Base-by-base conservation (phyloP, 2,329 filamentous ascomycete species). In the Beauveria australis region DNA sequence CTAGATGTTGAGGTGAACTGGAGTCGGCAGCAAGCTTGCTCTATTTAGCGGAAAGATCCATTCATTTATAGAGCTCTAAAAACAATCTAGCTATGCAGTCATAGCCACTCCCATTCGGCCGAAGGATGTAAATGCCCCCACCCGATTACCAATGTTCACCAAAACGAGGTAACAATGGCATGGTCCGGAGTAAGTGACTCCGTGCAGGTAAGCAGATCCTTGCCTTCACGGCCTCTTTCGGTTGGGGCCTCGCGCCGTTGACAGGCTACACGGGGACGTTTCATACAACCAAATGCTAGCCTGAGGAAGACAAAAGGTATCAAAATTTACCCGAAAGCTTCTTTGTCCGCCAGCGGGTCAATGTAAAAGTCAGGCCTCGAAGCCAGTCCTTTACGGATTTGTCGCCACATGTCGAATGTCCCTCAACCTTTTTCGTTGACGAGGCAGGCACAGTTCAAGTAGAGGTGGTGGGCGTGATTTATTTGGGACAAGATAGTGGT, bases 261-360 rank as follows among this genome's bases (percentile, higher is more conserved):
- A 37, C 33, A 14, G 33, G 33, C 33, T 37, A 5, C 33, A 37
- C 12, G 30, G 12, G 30, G 10, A 33, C 30, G 5, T 12, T 1
- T 4, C 10, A 14, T 33, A 12, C 30, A 14, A 33, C 3, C 10
- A 33, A 12, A 33, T 10, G 30, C 9, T 4, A 33, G 10, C 30
- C 30, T 12, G 10, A 33, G 30, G 10, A 33, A 33, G 30, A 33
- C 10, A 33, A 12, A 12, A 33, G 30, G 30, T 33, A 33, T 33
- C n/a, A 1, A 33, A 14, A 10, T 33, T 5, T 33, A 33, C 68
- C 63, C 30, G 69, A 54, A 7, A 72, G 65, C 16, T 61, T 61
- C 40, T 63, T 67, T 60, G n/a, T 73, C 68, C 33, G 47, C 26
- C 33, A 49, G 33, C 5, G 62, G 62, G 44, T 63, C 60, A 33